These are phyloP conservation scores for Aureobasidium musti DNA, from an alignment of 2,329 filamentous ascomycete genomes.

Conservation along the genomic window DNA sequence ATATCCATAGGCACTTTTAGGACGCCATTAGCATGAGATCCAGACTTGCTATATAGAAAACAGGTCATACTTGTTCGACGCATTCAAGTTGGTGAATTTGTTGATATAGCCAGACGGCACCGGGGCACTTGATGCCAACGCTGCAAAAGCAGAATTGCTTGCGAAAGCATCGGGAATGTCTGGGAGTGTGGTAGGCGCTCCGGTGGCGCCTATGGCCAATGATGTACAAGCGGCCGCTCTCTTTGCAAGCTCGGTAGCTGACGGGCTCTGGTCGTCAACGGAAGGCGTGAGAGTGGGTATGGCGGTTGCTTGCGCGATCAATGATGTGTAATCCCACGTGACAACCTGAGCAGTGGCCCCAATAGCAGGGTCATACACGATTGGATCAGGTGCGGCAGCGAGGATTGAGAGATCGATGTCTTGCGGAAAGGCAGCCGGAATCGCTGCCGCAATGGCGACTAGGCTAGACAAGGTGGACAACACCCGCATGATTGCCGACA, in stretches of 20 bases:
- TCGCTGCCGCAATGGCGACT: constrained; percentile 29
- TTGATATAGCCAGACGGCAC: constrained; percentile 1
- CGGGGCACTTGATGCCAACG: not conserved
- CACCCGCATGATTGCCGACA: too few relatives aligned
- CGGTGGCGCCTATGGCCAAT: not conserved
- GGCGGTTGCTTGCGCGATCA: constrained; percentile 32
- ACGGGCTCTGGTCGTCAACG: constrained; percentile 15
- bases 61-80: constrained; percentile 29
- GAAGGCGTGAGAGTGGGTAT: constrained; percentile 9
- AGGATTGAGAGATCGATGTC: constrained; percentile 32
- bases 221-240: constrained; percentile 3
- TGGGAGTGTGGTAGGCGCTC: not conserved
- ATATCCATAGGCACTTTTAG: constrained; percentile 25
- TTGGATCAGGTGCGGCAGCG: constrained; percentile 31
- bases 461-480: too few relatives aligned
- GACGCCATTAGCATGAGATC: too few relatives aligned
- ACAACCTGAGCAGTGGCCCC: constrained; percentile 33
- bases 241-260: not conserved
- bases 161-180: constrained; percentile 28
- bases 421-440: constrained; percentile 34
- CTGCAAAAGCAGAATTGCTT: constrained; percentile 30
- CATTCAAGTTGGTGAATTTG: constrained; percentile 24
- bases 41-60: too few relatives aligned
- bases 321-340: constrained; percentile 33
- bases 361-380: constrained; percentile 4